These are phyloP conservation scores for Fraxinus excelsior DNA, from an alignment of 257 asterid genomes.

Conservation along the genomic window DNA sequence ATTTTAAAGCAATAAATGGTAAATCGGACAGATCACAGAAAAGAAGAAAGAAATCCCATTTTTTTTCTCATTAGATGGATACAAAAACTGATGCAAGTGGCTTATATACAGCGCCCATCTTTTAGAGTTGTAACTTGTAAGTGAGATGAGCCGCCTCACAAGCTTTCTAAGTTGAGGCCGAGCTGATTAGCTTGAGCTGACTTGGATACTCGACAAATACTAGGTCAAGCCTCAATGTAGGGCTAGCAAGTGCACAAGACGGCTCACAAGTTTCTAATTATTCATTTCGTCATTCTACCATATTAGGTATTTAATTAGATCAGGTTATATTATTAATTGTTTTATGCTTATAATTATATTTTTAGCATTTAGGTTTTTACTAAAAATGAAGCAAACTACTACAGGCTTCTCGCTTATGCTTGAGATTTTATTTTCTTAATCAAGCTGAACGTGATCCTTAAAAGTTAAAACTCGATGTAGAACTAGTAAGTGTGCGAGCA, in stretches of 20 bases:
- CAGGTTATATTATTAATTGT: too few species aligned
- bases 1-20: not conserved
- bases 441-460: too few species aligned
- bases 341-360: too few species aligned
- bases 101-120: not conserved
- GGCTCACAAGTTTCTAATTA: not conserved
- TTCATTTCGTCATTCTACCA: not conserved
- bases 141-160: too few species aligned
- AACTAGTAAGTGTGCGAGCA: too few species aligned
- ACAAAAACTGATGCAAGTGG: not conserved
- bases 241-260: not conserved
- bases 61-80: too few species aligned
- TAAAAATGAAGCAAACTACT: too few species aligned
- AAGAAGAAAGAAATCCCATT: too few species aligned
- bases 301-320: too few species aligned
- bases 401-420: not conserved
- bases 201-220: conserved; percentile 6
- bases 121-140: not conserved
- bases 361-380: not conserved
- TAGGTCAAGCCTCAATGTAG: conserved; percentile 5
- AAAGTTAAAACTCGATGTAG: too few species aligned
- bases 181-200: conserved; percentile 13
- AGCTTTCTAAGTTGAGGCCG: not conserved
- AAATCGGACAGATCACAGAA: not conserved
- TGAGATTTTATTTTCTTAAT: not conserved